Evolutionary conservation across 495 filamentous ascomycete species (phyloP).

Genomic region (Talaromyces liani): DNA sequence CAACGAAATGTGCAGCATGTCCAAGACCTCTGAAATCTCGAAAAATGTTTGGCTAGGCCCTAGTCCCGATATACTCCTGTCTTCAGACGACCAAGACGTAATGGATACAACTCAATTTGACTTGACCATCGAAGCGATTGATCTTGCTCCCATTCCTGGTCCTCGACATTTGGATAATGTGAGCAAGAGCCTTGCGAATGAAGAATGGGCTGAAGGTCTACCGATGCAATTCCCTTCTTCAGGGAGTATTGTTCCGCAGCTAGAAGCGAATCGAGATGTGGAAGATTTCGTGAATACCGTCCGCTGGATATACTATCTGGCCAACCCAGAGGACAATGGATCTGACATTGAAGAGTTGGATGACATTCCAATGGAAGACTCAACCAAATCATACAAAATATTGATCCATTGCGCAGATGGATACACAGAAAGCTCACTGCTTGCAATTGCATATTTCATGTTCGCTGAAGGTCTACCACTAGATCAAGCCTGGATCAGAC

Average conservation of each 20-base stretch:
- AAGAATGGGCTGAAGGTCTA: conserved; percentile 36
- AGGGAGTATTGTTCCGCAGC: conserved; percentile 77
- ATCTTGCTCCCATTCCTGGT: conserved; percentile 63
- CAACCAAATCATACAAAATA: conserved; percentile 49
- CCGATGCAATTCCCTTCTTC: conserved; percentile 87
- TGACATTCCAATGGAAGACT: conserved; percentile 43
- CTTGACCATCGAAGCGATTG: conserved; percentile 77
- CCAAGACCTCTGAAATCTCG: conserved; percentile 77
- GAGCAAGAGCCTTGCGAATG: conserved; percentile 46
- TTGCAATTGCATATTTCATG: conserved; percentile 85
- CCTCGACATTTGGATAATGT: conserved; percentile 48
- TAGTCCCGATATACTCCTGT: conserved; percentile 59
- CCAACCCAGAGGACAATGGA: conserved; percentile 46
- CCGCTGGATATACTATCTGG: conserved; percentile 80
- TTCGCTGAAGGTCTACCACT: conserved; percentile 75
- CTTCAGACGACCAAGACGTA: conserved; percentile 21
- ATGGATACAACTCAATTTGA: conserved; percentile 56
- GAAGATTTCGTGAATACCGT: conserved; percentile 80
- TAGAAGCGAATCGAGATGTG: conserved; percentile 68
- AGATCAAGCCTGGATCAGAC: conserved; percentile 75
- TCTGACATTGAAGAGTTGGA: conserved; percentile 47
- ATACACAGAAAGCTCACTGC: conserved; percentile 86
- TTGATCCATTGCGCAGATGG: conserved; percentile 92
- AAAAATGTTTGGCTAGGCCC: conserved; percentile 87
- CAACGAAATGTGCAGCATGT: conserved; percentile 89